Conservation (phyloP, 1,284 basidiomycete species). For the Afroboletus lepidellus region DNA sequence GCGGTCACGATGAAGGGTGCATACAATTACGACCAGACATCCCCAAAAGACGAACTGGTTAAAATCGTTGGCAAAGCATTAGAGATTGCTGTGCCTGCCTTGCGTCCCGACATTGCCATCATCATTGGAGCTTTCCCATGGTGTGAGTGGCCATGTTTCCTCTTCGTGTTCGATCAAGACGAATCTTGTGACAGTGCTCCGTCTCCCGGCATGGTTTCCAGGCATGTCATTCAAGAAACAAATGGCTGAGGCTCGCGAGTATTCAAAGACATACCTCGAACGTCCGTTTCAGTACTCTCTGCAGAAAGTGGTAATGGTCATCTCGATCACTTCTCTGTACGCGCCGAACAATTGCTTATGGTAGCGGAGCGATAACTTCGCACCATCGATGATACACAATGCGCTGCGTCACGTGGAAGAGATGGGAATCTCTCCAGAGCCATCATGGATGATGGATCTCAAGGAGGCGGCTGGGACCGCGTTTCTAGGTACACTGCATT, state of each 20-base stretch:
- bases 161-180: neutral
- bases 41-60: neutral
- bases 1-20: neutral
- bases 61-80: neutral
- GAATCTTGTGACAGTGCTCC: neutral
- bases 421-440: neutral
- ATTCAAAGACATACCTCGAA: neutral
- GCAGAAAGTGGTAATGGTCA: neutral
- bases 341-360: neutral
- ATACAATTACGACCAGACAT: neutral
- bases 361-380: neutral
- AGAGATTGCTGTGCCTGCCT: neutral
- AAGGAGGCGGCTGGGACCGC: slow-evolving; percentile 5
- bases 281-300: neutral
- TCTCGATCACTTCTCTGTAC: neutral
- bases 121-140: neutral
- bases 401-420: neutral
- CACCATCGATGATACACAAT: neutral
- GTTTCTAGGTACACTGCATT: slow-evolving; percentile 1
- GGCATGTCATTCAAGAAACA: slow-evolving; percentile 1
- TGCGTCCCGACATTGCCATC: neutral
- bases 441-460: neutral
- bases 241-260: neutral
- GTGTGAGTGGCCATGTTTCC: neutral
- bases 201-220: slow-evolving; percentile 7